phyloP scores from a whole-genome alignment of 805 yeast species.

The Nakazawaea peltata region DNA sequence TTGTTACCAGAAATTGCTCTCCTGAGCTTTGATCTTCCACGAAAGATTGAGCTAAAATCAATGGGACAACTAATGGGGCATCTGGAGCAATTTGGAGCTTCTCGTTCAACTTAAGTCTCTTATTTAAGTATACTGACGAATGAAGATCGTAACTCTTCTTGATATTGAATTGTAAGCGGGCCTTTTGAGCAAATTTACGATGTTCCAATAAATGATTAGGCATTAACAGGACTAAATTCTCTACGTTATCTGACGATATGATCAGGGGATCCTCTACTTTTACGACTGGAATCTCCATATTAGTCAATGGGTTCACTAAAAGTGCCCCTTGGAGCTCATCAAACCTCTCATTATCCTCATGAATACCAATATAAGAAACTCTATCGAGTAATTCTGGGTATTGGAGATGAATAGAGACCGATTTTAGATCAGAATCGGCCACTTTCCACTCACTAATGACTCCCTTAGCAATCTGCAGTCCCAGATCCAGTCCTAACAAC shows the following conservation, averaged over 20 bases:
- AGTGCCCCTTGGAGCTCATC: neutral
- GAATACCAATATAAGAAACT: conserved; percentile 5
- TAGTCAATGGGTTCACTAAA: conserved; percentile 4
- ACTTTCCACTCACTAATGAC: conserved; percentile 1
- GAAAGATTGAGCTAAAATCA: conserved; percentile 2
- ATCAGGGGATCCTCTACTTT: neutral
- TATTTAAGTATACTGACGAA: neutral
- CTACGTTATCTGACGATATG: neutral
- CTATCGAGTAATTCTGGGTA: conserved; percentile 3
- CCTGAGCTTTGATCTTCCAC: neutral
- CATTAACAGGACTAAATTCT: neutral
- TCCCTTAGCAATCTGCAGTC: neutral
- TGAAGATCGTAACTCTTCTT: conserved; percentile 2
- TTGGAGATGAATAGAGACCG: neutral
- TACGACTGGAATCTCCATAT: conserved; percentile 1
- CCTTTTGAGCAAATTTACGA: neutral
- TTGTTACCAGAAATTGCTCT: conserved; percentile 3
- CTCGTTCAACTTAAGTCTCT: neutral
- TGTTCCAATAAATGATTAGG: conserved; percentile 5
- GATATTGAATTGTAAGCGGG: neutral
- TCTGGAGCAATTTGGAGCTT: neutral
- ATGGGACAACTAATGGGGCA: neutral
- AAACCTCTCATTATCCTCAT: neutral
- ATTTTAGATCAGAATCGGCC: neutral
- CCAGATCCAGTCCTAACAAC: neutral